phyloP scores from a whole-genome alignment of 2,329 filamentous ascomycete genomes.

The Sporothrix curviconia region DNA sequence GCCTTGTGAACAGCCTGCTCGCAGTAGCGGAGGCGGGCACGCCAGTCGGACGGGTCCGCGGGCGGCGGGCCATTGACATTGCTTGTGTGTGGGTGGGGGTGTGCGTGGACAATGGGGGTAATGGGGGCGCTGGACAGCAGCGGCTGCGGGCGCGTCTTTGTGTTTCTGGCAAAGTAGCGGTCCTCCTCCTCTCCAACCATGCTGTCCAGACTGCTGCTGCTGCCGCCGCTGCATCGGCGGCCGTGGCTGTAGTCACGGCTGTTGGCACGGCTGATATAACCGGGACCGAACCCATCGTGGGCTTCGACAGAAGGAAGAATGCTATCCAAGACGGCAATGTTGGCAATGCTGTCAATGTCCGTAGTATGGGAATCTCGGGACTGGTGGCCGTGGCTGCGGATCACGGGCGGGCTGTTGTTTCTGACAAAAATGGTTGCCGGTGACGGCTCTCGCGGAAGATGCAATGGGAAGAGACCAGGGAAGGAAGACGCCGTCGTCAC shows the following conservation, averaged over 20 bases:
- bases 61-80: conserved; percentile 10
- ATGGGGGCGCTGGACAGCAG: background rate
- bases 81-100: background rate
- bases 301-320: background rate
- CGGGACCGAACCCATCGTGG: too few species aligned
- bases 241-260: background rate
- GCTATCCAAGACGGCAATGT: too few species aligned
- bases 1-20: conserved; percentile 16
- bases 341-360: background rate
- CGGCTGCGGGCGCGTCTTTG: background rate
- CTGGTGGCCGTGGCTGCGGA: background rate
- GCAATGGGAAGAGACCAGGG: background rate
- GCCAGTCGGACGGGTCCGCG: conserved; percentile 17
- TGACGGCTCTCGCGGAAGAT: background rate
- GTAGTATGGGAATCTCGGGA: background rate
- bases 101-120: background rate
- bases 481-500: background rate
- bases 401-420: background rate
- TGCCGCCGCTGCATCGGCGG: background rate
- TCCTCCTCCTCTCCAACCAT: too few species aligned
- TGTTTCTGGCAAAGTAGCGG: too few species aligned
- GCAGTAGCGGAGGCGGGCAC: conserved; percentile 20
- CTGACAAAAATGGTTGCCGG: background rate
- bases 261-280: background rate
- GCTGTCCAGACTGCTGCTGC: background rate